Evolutionary conservation across 805 yeast genomes (phyloP).

Genomic region (Hemisphaericaspora nanyangensis): DNA sequence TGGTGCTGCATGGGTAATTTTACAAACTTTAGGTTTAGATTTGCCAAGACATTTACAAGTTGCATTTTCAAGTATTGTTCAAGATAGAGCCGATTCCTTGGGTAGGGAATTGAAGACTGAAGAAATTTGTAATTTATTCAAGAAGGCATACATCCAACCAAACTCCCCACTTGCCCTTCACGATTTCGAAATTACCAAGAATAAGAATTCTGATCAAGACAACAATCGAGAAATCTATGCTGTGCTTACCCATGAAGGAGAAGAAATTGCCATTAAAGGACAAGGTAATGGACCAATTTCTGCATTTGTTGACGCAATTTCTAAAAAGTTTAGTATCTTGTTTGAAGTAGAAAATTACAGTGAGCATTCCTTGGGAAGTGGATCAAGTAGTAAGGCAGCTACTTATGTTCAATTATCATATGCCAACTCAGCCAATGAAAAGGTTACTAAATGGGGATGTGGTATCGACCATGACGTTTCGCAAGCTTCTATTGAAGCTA

Average conservation of each 20-base stretch:
- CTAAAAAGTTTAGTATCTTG: conserved; percentile 46
- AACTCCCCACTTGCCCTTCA: conserved; percentile 29
- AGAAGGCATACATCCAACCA: conserved; percentile 46
- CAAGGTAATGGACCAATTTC: conserved; percentile 79
- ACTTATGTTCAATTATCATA: conserved; percentile 59
- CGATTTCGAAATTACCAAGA: conserved; percentile 46
- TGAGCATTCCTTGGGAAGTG: conserved; percentile 73
- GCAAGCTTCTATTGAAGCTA: conserved; percentile 54
- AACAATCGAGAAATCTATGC: conserved; percentile 45
- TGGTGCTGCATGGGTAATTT: conserved; percentile 81
- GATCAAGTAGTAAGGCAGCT: conserved; percentile 70
- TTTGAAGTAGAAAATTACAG: conserved; percentile 64
- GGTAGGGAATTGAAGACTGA: conserved; percentile 69
- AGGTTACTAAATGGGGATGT: conserved; percentile 39
- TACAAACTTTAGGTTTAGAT: conserved; percentile 67
- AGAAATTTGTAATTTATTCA: conserved; percentile 59
- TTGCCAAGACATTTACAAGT: conserved; percentile 71
- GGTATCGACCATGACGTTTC: conserved; percentile 42
- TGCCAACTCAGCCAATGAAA: conserved; percentile 33
- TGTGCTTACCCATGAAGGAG: conserved; percentile 20
- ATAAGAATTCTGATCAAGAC: conserved; percentile 9
- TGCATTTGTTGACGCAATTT: conserved; percentile 62
- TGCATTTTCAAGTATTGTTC: conserved; percentile 62
- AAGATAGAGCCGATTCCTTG: conserved; percentile 55
- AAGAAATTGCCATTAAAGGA: conserved; percentile 41